phyloP scores from a whole-genome alignment of 2,329 filamentous ascomycete species.

The Paecilomyces variotii region DNA sequence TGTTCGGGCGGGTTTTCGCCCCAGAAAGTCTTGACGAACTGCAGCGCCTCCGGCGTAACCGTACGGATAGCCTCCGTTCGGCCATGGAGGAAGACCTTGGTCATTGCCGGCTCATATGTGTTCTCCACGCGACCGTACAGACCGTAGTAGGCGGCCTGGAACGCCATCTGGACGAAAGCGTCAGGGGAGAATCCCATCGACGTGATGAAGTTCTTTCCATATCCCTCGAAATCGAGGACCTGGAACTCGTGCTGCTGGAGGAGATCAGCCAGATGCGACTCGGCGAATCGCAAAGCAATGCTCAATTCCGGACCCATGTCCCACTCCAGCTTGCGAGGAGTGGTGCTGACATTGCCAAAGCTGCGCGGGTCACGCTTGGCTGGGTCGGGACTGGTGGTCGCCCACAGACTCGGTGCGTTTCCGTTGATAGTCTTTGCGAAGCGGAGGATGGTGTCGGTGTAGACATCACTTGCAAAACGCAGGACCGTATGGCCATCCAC shows the following conservation, averaged over 20 bases:
- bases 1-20: slow-evolving; percentile 72
- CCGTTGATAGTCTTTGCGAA: slow-evolving; percentile 95
- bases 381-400: slow-evolving; percentile 81
- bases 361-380: slow-evolving; percentile 83
- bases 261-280: slow-evolving; percentile 85
- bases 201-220: slow-evolving; percentile 96
- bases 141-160: slow-evolving; percentile 96
- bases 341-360: slow-evolving; percentile 89
- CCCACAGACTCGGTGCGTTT: slow-evolving; percentile 84
- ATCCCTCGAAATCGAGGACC: slow-evolving; percentile 78
- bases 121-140: slow-evolving; percentile 90
- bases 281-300: slow-evolving; percentile 87
- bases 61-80: slow-evolving; percentile 88
- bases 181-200: slow-evolving; percentile 95
- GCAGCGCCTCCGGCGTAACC: slow-evolving; percentile 72
- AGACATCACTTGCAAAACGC: slow-evolving; percentile 90
- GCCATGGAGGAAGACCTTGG: slow-evolving; percentile 85
- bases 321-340: slow-evolving; percentile 94
- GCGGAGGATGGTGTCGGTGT: slow-evolving; percentile 93
- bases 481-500: slow-evolving; percentile 96
- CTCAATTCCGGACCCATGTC: slow-evolving; percentile 89
- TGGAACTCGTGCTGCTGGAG: slow-evolving; percentile 96
- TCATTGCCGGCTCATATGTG: slow-evolving; percentile 98
- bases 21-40: slow-evolving; percentile 93
- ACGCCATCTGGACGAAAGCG: slow-evolving; percentile 97